Conservation (phyloP, 2,329 filamentous ascomycete species). For the Teratosphaeria epicoccoides region DNA sequence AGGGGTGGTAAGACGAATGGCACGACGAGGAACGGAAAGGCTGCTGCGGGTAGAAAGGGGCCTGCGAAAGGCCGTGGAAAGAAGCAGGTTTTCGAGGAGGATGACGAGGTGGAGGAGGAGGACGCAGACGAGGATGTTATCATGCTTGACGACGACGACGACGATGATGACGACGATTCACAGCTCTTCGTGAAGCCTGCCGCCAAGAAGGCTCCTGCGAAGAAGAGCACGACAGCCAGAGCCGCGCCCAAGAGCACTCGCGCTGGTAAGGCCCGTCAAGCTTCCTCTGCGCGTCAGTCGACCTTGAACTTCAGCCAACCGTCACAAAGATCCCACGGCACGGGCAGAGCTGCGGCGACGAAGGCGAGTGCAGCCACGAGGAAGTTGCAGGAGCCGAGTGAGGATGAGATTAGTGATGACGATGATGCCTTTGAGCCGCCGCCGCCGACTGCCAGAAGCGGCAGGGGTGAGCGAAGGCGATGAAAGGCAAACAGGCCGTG, state of each 20-base stretch:
- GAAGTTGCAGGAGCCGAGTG: constrained; percentile 30
- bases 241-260: background rate
- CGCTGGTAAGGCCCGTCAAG: constrained; percentile 10
- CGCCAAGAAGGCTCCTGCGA: constrained; percentile 5
- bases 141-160: constrained; percentile 33
- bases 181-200: constrained; percentile 29
- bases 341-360: constrained; percentile 7
- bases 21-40: constrained; percentile 27
- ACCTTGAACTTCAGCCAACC: constrained; percentile 9
- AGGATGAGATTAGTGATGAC: constrained; percentile 31
- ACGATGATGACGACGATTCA: constrained; percentile 33
- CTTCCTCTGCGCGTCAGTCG: constrained; percentile 2
- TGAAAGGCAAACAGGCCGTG: background rate
- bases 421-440: constrained; percentile 28
- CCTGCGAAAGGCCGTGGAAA: constrained; percentile 29
- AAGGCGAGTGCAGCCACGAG: constrained; percentile 9
- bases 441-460: constrained; percentile 9
- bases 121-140: constrained; percentile 33
- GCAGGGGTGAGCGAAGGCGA: background rate
- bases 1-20: constrained; percentile 36
- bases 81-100: constrained; percentile 32
- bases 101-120: constrained; percentile 29
- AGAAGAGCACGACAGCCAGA: constrained; percentile 2
- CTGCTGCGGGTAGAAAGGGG: constrained; percentile 28
- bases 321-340: constrained; percentile 5